A percentile compares a stretch with the other conserved stretches of the same genome.
Evolutionary conservation across 371 early-diverging fungal species (phyloP).

Genomic region (Zychaea mexicana): DNA sequence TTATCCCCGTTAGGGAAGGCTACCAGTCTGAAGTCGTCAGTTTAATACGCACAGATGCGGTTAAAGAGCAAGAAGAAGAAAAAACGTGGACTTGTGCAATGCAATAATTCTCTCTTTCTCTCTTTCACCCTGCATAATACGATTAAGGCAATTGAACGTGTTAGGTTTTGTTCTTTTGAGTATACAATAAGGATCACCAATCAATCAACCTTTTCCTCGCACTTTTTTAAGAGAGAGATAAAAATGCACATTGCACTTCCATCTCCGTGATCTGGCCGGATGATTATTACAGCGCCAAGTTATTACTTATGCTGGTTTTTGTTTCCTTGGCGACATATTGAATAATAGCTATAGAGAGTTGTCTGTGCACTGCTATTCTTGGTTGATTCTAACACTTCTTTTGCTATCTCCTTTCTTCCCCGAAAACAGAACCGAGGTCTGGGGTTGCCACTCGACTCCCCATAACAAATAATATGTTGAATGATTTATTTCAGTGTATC

Average conservation of each 20-base stretch:
- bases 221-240: not conserved
- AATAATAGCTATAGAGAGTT: not conserved
- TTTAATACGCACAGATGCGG: constrained; percentile 18
- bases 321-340: not conserved
- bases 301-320: not conserved
- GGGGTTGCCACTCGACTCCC: not conserved
- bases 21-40: constrained; percentile 7
- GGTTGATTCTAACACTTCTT: not conserved
- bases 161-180: not conserved
- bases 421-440: not conserved
- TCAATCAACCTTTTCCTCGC: not conserved
- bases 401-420: not conserved
- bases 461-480: not conserved
- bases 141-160: constrained; percentile 11
- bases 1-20: constrained; percentile 1
- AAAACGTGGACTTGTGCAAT: constrained; percentile 15
- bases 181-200: constrained; percentile 2
- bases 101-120: not conserved
- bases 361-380: constrained; percentile 4
- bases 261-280: not conserved
- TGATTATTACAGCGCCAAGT: not conserved
- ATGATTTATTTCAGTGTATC: constrained; percentile 1
- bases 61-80: constrained; percentile 8
- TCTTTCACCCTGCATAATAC: constrained; percentile 16
- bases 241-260: not conserved